Evolutionary conservation across 306 rosid genomes (phyloP), one percentile per base, ranked within the genome.

Genomic region (Cicer chorassanicum): DNA sequence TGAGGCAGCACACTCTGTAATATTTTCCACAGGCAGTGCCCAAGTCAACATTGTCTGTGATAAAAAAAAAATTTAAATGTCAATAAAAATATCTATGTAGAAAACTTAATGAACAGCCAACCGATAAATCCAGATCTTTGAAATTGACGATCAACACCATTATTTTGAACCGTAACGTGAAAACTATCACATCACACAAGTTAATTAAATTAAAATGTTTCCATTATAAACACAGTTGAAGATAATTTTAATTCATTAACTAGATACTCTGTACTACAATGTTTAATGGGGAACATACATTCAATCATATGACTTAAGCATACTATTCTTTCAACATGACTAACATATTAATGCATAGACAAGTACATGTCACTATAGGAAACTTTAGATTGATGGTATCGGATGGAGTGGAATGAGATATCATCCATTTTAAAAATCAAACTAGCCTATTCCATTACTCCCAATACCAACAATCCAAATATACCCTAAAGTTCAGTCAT

Each of bases 1-100:
- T 91, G 54, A 91, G 97, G 87, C 97, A 91, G 91, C 92, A 91
- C 68, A 91, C 97, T 85, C 97, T 89, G 86, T 24, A 91, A 48
- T 87, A 91, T 63, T 89, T 91, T 0, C 97, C 97, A 9, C 97
- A 91, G 5, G 97, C 97, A 0, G 97, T 91, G 13, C 94, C 97
- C 81, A 91, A 78, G 49, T 91, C 97, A 4, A 91, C 97, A 42
- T 89, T 91, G 87, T 88, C 97, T 89, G 72, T 14, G 1, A 74
- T 6, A 42, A 74, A 14, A 7, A 50, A 1, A 44, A n/a, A 46
- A 57, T 1, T 14, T 0, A 1, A 4, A 2, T 1, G 45, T 54
- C 15, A 57, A 10, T 54, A 60, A 19, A 70, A 4, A 9, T 6
- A 68, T 14, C 29, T n/a, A 19, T 41, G 10, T 8, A 6, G 5